Conservation (phyloP, 768 basidiomycete genomes). For the Tephrocybe rancida region DNA sequence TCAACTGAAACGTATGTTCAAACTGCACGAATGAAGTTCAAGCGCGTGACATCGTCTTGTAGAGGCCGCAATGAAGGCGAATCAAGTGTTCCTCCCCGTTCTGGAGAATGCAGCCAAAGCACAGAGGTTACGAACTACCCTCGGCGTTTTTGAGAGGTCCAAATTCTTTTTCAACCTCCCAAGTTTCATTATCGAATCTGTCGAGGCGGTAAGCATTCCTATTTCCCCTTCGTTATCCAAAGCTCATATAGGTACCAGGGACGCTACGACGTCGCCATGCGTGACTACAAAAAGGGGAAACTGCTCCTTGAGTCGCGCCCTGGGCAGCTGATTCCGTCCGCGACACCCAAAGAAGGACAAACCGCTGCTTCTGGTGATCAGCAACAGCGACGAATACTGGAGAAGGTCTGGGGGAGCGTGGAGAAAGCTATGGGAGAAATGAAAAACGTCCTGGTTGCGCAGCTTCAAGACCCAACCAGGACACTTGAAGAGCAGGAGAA, state of each 20-base stretch:
- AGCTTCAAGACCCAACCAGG: slow-evolving; percentile 78
- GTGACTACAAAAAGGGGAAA: slow-evolving; percentile 97
- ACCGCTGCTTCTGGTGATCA: slow-evolving; percentile 52
- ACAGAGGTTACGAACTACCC: slow-evolving; percentile 86
- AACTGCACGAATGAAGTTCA: not conserved
- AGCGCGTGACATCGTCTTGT: not conserved
- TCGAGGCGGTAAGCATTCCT: slow-evolving; percentile 73
- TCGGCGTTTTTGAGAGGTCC: slow-evolving; percentile 93
- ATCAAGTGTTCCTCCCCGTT: slow-evolving; percentile 95
- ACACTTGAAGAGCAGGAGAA: slow-evolving; percentile 94
- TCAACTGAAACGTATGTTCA: slow-evolving; percentile 75
- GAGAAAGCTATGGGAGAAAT: slow-evolving; percentile 95
- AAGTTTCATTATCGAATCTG: slow-evolving; percentile 81
- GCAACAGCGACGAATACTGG: slow-evolving; percentile 90
- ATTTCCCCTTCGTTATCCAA: not conserved
- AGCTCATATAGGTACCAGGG: slow-evolving; percentile 51
- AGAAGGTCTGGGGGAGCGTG: slow-evolving; percentile 94
- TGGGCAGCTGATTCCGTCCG: slow-evolving; percentile 77
- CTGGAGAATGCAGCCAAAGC: slow-evolving; percentile 96
- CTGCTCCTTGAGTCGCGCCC: slow-evolving; percentile 89
- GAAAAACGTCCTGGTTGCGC: slow-evolving; percentile 72
- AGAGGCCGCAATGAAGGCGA: slow-evolving; percentile 93
- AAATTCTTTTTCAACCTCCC: slow-evolving; percentile 99
- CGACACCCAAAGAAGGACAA: slow-evolving; percentile 59
- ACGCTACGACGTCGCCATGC: slow-evolving; percentile 89